Evolutionary conservation across 2,329 filamentous ascomycete genomes (phyloP).

Genomic region (Ophiosphaerella herpotricha): DNA sequence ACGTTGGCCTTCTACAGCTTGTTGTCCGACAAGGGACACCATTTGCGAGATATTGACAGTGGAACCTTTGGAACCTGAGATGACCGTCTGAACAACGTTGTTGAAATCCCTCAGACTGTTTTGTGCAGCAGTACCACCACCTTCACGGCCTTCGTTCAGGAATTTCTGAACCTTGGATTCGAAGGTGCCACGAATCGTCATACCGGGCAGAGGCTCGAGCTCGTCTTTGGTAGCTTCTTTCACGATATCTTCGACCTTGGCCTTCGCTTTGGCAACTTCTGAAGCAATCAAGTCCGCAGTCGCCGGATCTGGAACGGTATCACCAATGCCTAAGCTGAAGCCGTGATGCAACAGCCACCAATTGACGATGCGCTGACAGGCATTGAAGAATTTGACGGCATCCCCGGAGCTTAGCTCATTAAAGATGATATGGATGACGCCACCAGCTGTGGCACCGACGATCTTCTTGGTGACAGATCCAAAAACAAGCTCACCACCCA

Average conservation of each 20-base stretch:
- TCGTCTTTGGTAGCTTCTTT: slow-evolving; percentile 79
- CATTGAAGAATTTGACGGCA: slow-evolving; percentile 94
- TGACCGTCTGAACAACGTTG: slow-evolving; percentile 95
- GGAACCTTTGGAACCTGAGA: slow-evolving; percentile 96
- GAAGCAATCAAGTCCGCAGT: slow-evolving; percentile 86
- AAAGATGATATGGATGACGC: slow-evolving; percentile 94
- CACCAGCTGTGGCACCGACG: slow-evolving; percentile 85
- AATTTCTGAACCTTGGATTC: slow-evolving; percentile 96
- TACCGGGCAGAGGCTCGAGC: slow-evolving; percentile 92
- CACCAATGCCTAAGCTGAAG: slow-evolving; percentile 97
- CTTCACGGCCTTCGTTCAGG: slow-evolving; percentile 93
- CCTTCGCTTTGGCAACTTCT: slow-evolving; percentile 81
- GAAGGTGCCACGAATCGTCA: slow-evolving; percentile 98
- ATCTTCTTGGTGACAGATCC: slow-evolving; percentile 92
- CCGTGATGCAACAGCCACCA: slow-evolving; percentile 97
- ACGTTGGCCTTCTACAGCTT: slow-evolving; percentile 97
- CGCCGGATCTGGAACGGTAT: slow-evolving; percentile 86
- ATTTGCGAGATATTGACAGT: slow-evolving; percentile 99
- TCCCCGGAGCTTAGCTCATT: slow-evolving; percentile 88
- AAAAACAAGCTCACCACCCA: slow-evolving; percentile 86
- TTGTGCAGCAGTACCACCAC: slow-evolving; percentile 90
- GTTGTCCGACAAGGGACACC: slow-evolving; percentile 96
- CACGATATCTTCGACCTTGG: slow-evolving; percentile 76
- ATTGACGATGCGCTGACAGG: slow-evolving; percentile 89
- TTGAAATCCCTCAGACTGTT: slow-evolving; percentile 93